Evolutionary conservation across 345 rosid genomes (phyloP), one percentile per base, ranked within the genome.

Genomic region (Brassica incana): DNA sequence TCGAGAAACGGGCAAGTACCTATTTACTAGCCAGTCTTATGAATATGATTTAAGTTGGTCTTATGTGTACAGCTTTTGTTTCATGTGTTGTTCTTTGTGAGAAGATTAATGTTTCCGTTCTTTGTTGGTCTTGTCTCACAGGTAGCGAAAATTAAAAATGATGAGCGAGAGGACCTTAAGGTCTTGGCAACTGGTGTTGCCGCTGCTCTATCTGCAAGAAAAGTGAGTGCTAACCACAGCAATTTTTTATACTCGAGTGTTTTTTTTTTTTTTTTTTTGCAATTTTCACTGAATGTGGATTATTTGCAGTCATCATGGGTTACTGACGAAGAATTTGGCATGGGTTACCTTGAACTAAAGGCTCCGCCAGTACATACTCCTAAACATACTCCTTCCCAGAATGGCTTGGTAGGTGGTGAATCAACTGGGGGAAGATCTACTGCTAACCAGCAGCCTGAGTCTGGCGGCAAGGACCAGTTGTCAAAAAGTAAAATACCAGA

Each of bases 121-220:
- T 67, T 62, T 77, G 76, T 52, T 77, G 54, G 25, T 54, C 59
- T 69, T 52, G 25, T 73, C 66, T 65, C 73, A 15, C 84, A 96
- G 99, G 98, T 96, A 23, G 89, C 95, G 45, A 93, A 93, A 86
- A 93, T 96, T 48, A 96, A 90, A 85, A 86, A 86, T 76, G 98
- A 96, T 69, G 99, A 96, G 79, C 88, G 98, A 82, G 99, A 96
- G 85, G 99, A 96, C 86, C 99, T 96, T 69, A 96, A 96, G 85
- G 99, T 93, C 72, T 84, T 96, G 90, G 99, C 98, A 48, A 96
- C 97, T 59, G 91, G 99, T 80, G 99, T 96, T 70, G 98, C 97
- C 32, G 97, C 99, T 71, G 99, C 99, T 62, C 85, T 96, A 81
- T 93, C 99, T 79, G 85, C 97, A 82, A 90, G 99, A 85, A 96